phyloP scores from a whole-genome alignment of 1,284 basidiomycete genomes.

The Ustilago curta region DNA sequence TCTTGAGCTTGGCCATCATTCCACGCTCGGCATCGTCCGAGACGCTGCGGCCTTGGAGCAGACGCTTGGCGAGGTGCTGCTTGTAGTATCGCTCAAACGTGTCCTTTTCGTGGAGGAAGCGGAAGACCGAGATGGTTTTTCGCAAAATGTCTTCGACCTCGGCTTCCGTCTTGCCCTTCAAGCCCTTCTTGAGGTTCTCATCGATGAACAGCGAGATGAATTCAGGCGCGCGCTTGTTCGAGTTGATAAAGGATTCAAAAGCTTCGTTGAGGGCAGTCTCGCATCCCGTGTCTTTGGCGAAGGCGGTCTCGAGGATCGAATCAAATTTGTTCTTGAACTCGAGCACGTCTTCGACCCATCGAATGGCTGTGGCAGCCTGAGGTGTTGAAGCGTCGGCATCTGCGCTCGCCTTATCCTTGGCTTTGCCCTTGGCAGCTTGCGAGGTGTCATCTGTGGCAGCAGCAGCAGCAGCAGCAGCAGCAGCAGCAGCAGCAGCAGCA shows the following conservation, averaged over 20 bases:
- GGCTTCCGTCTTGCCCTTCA: constrained; percentile 93
- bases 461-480: too few species aligned
- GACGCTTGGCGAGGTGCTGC: constrained; percentile 89
- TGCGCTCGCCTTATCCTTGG: constrained; percentile 14
- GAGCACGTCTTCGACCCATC: constrained; percentile 94
- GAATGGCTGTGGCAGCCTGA: constrained; percentile 75
- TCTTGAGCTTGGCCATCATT: constrained; percentile 97
- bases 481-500: too few species aligned
- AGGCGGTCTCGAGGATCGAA: constrained; percentile 78
- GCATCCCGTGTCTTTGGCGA: constrained; percentile 78
- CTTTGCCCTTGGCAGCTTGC: constrained; percentile 26
- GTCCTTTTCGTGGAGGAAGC: constrained; percentile 94
- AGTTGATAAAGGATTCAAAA: constrained; percentile 91
- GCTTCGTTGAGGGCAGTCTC: constrained; percentile 93
- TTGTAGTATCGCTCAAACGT: constrained; percentile 99
- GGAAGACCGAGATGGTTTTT: constrained; percentile 95
- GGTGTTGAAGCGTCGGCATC: constrained; percentile 43
- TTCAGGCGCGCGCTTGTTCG: constrained; percentile 87
- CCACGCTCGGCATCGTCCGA: constrained; percentile 97
- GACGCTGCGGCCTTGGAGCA: constrained; percentile 85
- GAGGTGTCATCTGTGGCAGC: constrained; percentile 4
- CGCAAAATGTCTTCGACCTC: constrained; percentile 91
- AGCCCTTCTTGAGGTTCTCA: constrained; percentile 93
- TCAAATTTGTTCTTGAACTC: constrained; percentile 93
- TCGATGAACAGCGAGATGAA: constrained; percentile 98